These are phyloP conservation scores for Solanum chacoense DNA, from an alignment of 305 asterid species.

Conservation along the genomic window DNA sequence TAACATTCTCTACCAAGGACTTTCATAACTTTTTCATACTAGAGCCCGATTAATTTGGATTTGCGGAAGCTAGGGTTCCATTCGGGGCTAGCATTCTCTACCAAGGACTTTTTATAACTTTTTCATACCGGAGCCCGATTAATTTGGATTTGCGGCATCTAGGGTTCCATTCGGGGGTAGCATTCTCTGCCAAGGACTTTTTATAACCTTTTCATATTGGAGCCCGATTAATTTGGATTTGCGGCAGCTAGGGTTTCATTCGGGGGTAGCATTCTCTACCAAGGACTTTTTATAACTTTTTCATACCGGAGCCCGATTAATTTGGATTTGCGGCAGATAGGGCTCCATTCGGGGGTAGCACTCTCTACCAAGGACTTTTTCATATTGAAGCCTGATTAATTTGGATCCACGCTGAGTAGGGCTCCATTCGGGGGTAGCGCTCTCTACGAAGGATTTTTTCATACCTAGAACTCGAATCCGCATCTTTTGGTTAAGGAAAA, in stretches of 20 bases:
- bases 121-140: no score
- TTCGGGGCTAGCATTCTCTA: background rate
- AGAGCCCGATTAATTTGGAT: background rate
- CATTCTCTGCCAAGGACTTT: background rate
- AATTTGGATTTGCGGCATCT: background rate
- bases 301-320: background rate
- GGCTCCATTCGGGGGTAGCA: background rate
- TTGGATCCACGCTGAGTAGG: background rate
- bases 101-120: background rate
- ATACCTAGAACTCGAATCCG: background rate
- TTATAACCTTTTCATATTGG: no score
- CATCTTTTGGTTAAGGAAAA: background rate
- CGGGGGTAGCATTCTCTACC: background rate
- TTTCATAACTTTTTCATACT: background rate
- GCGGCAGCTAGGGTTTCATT: background rate
- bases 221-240: no score
- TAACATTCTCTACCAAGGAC: background rate
- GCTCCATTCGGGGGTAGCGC: background rate
- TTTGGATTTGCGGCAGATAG: background rate
- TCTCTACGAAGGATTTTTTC: background rate
- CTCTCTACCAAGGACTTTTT: background rate
- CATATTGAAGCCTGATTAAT: background rate
- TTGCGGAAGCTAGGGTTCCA: rapidly evolving
- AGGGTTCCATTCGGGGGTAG: background rate
- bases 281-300: background rate